These are phyloP conservation scores for Pyrenochaeta sp. DNA, from an alignment of 2,329 filamentous ascomycete genomes.

Conservation along the genomic window DNA sequence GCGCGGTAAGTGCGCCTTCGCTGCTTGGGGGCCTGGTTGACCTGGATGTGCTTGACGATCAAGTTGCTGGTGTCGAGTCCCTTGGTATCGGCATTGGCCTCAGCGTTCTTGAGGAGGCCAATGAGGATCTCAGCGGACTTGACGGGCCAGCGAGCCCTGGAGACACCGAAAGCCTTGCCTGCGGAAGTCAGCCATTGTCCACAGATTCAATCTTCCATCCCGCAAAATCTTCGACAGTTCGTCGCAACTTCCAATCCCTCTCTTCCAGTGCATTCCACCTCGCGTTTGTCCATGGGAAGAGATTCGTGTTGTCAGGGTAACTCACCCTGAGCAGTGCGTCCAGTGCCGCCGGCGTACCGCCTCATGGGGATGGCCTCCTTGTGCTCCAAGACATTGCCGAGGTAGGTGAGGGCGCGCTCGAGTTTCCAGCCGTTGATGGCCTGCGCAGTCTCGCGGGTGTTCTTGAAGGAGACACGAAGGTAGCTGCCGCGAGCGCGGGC, in stretches of 20 bases:
- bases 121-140: slow-evolving; percentile 99
- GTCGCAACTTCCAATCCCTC: slow-evolving; percentile 6
- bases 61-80: slow-evolving; percentile 86
- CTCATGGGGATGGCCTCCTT: slow-evolving; percentile 98
- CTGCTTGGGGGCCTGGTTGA: slow-evolving; percentile 99
- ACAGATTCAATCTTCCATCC: too few relatives aligned
- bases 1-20: slow-evolving; percentile 99
- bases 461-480: slow-evolving; percentile 99
- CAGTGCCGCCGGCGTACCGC: slow-evolving; percentile 94
- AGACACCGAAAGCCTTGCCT: slow-evolving; percentile 99
- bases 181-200: slow-evolving; percentile 34
- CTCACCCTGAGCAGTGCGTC: slow-evolving; percentile 97
- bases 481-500: slow-evolving; percentile 98
- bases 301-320: slow-evolving; percentile 33
- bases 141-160: slow-evolving; percentile 97
- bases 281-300: not conserved
- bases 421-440: slow-evolving; percentile 99
- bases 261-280: slow-evolving; percentile 2
- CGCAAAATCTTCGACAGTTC: too few relatives aligned
- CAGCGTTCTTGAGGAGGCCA: slow-evolving; percentile 74
- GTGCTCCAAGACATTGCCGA: slow-evolving; percentile 97
- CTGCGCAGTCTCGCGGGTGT: slow-evolving; percentile 99
- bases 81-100: slow-evolving; percentile 55
- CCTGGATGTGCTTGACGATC: slow-evolving; percentile 99
- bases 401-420: slow-evolving; percentile 91